Evolutionary conservation across 208 protist species (phyloP).

Genomic region (Acanthamoeba royreba): DNA sequence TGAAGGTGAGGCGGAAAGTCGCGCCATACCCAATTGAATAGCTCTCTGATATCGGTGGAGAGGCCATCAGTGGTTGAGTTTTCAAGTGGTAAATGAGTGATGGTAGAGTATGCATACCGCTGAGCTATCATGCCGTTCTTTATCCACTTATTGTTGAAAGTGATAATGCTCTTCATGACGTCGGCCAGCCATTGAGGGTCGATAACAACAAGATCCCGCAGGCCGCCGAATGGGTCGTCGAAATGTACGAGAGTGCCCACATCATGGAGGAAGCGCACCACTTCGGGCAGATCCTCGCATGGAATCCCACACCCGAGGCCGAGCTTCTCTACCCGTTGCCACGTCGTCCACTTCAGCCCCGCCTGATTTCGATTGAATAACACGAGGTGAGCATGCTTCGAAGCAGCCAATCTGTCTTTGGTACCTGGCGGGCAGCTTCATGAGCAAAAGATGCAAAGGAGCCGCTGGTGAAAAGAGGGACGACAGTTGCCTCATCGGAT

Average conservation of each 20-base stretch:
- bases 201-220: constrained; percentile 13
- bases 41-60: not conserved
- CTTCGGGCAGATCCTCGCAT: not conserved
- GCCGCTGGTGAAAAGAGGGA: not conserved
- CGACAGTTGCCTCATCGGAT: too few relatives aligned
- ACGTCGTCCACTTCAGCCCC: not conserved
- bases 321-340: not conserved
- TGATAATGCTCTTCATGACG: constrained; percentile 30
- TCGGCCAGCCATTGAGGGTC: constrained; percentile 23
- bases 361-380: not conserved
- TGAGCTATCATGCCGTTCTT: constrained; percentile 33
- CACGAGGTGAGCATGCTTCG: not conserved
- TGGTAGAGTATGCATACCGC: not conserved
- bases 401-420: not conserved
- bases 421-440: not conserved
- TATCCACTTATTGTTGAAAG: constrained; percentile 29
- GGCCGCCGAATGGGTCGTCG: not conserved
- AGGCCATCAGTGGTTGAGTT: not conserved
- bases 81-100: not conserved
- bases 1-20: constrained; percentile 13
- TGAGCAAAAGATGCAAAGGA: not conserved
- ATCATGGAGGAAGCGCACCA: constrained; percentile 7
- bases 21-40: constrained; percentile 25
- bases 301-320: not conserved
- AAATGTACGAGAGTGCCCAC: constrained; percentile 14